Conservation (phyloP, 805 yeast species). For the Lipomyces oligophaga region DNA sequence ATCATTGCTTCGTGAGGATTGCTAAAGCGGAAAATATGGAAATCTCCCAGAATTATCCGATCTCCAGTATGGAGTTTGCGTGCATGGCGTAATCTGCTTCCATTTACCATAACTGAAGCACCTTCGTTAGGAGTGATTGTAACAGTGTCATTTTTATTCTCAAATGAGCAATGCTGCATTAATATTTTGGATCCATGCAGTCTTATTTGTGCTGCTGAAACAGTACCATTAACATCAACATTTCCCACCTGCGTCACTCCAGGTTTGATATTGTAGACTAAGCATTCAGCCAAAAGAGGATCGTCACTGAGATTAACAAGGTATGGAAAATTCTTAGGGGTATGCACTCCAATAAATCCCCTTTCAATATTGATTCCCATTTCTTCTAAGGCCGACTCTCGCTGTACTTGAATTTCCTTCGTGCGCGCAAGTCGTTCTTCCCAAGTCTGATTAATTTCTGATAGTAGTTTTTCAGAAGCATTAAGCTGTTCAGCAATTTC, state of each 20-base stretch:
- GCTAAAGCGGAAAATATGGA: conserved; percentile 33
- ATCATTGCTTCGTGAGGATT: conserved; percentile 26
- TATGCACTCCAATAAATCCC: conserved; percentile 31
- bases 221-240: conserved; percentile 21
- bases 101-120: conserved; percentile 31
- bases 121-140: conserved; percentile 23
- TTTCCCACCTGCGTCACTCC: conserved; percentile 33
- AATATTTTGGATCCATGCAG: conserved; percentile 30
- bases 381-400: conserved; percentile 33
- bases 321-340: conserved; percentile 33
- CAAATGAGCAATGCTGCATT: conserved; percentile 29
- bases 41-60: conserved; percentile 30
- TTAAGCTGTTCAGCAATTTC: conserved; percentile 26
- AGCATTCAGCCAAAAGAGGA: conserved; percentile 32
- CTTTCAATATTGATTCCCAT: conserved; percentile 32
- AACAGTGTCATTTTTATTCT: conserved; percentile 24
- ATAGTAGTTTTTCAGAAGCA: conserved; percentile 31
- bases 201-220: conserved; percentile 33
- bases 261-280: conserved; percentile 32
- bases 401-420: conserved; percentile 30
- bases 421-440: conserved; percentile 31
- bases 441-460: conserved; percentile 33
- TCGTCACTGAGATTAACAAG: conserved; percentile 34
- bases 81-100: conserved; percentile 17
- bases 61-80: conserved; percentile 31